These are phyloP conservation scores for Colletotrichum shisoi DNA, from an alignment of 2,329 filamentous ascomycete genomes.

Conservation along the genomic window DNA sequence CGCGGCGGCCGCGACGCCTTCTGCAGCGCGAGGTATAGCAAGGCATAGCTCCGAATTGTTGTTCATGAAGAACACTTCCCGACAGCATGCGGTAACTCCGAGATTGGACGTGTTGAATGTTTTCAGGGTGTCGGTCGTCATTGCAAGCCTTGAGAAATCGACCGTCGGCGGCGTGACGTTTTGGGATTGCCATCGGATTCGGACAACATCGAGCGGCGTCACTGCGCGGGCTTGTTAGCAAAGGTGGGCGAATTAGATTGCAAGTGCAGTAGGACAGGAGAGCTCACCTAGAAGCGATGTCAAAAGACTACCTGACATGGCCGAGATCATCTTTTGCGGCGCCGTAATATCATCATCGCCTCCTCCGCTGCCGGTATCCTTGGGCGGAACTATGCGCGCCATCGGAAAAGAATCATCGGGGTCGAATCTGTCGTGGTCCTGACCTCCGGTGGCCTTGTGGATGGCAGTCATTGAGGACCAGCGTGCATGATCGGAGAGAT, in stretches of 20 bases:
- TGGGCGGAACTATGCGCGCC: constrained; percentile 44
- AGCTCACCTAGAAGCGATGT: constrained; percentile 84
- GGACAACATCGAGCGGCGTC: constrained; percentile 94
- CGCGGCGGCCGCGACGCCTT: constrained; percentile 56
- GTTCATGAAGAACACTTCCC: constrained; percentile 95
- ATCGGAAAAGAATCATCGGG: constrained; percentile 46
- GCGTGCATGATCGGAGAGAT: constrained; percentile 37
- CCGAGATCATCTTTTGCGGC: constrained; percentile 92
- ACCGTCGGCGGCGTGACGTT: constrained; percentile 59
- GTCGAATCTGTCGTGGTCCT: constrained; percentile 46
- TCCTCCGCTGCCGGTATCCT: constrained; percentile 36
- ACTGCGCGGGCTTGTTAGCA: constrained; percentile 60
- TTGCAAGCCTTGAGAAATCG: constrained; percentile 64
- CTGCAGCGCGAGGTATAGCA: constrained; percentile 67
- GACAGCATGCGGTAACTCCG: constrained; percentile 92
- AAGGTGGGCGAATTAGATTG: constrained; percentile 2
- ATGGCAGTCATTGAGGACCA: constrained; percentile 36
- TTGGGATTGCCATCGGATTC: constrained; percentile 92
- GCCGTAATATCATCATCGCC: constrained; percentile 73
- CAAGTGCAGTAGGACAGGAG: no score
- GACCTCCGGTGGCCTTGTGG: constrained; percentile 36
- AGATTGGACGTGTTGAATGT: constrained; percentile 80
- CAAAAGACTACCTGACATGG: constrained; percentile 86
- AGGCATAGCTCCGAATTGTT: constrained; percentile 84
- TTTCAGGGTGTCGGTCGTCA: constrained; percentile 66